Base-by-base conservation (phyloP, 2,329 filamentous ascomycete species). In the Cladophialophora bantiana region DNA sequence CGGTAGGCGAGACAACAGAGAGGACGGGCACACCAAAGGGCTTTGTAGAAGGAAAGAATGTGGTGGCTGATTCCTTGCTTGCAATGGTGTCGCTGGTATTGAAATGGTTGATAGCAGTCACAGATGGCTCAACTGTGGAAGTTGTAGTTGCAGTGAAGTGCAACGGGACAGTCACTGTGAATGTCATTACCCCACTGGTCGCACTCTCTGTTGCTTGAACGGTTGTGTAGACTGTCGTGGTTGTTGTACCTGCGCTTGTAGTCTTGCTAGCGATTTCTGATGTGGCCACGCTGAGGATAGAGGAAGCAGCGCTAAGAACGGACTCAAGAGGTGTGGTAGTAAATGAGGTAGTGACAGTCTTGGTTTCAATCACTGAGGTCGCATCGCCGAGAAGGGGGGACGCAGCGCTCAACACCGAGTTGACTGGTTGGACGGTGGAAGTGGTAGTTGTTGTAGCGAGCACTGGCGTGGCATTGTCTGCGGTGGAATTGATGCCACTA, bases 301-400 rank as follows among this genome's bases (percentile, higher is more conserved):
- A 55, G 13, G 34, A 55, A 12, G 31, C 52, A 20, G 26, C 52
- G 18, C 52, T 55, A 15, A 55, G 34, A 20, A 55, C 10, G 7
- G 52, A 26, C 13, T 35, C 52, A 3, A 55, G 13, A 36, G 52
- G 52, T 55, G 52, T 55, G 13, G n/a, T 26, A 34, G 52, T 55
- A 15, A 26, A 12, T 36, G 52, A 34, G 6, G 52, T 36, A 55
- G 13, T n/a, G 31, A 55, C 52, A n/a, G 59, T 62, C 36, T 62
- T 62, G 36, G 32, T 62, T 5, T 26, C 59, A 35, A 62, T 38
- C 59, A 38, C 32, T 12, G 59, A 54, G 15, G 56, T 42, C 4
- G 31, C 58, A 38, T 32, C 52, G 42, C 58, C 56, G 26, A 42
- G 15, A n/a, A 42, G 18, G 15, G 40, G n/a, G 7, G 40, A n/a